Evolutionary conservation across 352 stramenopile genomes (phyloP).

Genomic region (Phytopythium ostracodes): DNA sequence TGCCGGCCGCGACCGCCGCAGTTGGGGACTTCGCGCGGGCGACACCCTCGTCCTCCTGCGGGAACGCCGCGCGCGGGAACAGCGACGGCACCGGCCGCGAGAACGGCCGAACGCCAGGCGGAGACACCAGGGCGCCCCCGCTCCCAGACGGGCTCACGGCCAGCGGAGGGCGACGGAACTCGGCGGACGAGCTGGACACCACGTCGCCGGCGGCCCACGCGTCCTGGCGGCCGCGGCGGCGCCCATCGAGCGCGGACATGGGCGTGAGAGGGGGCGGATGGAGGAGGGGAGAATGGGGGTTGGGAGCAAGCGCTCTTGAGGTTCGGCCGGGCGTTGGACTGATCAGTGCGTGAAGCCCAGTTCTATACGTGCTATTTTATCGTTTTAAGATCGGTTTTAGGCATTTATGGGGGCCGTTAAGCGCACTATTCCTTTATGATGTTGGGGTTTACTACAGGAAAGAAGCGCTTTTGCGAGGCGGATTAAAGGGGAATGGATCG

Average conservation of each 20-base stretch:
- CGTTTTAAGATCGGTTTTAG: background rate
- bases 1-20: slow-evolving; percentile 14
- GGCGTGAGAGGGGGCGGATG: background rate
- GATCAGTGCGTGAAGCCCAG: background rate
- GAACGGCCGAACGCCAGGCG: background rate
- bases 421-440: background rate
- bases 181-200: background rate
- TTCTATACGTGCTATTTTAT: background rate
- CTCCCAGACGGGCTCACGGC: background rate
- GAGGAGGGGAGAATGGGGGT: background rate
- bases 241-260: slow-evolving; percentile 1
- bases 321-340: too few species aligned
- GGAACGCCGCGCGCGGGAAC: slow-evolving; percentile 21
- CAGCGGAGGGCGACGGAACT: background rate
- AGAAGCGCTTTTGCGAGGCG: too few species aligned
- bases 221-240: slow-evolving; percentile 1
- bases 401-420: background rate
- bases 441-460: too few species aligned
- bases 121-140: background rate
- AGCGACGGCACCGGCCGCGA: background rate
- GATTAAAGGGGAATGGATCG: background rate
- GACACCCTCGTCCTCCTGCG: slow-evolving; percentile 15
- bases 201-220: background rate
- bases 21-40: slow-evolving; percentile 6
- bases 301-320: too few species aligned